Base-by-base conservation (phyloP, 495 filamentous ascomycete species). In the Penicillium diatomitis region DNA sequence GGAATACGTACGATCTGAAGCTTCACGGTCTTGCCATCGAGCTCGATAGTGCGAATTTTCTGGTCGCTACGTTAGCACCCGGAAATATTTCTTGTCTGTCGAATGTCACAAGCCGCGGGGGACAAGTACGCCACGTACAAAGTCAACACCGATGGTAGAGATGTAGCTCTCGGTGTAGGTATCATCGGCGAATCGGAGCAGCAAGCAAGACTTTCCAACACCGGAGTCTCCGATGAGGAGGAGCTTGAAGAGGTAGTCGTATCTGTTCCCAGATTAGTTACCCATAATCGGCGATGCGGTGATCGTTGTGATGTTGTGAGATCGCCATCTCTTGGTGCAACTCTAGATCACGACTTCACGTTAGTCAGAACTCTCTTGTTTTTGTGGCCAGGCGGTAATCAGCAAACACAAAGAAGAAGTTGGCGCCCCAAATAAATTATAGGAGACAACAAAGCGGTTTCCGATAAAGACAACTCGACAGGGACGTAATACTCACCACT, bases 151-250 rank as follows among this genome's bases (percentile, higher is more conserved):
- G 72, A 98, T 98, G 50, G 92, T 98, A 49, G 92, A 97, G 74
- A 98, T 97, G 72, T 97, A 98, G 69, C 87, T 94, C 74, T 97
- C 94, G n/a, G 92, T 98, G 76, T 97, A 98, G 65, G 94, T 97
- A 65, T 98, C 92, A 69, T 98, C 92, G 59, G 94, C 92, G 60
- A 98, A 98, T 69, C 92, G 90, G 58, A 98, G 77, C 51, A 98
- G 79, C 74, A 97, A 70, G 72, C 94, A 97, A 62, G 94, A 97
- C 86, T 98, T 98, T 83, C 92, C 92, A 57, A 97, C 94, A 77
- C 92, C 92, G 62, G 92, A 97, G 69, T 98, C 92, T 72, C 92
- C 92, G 80, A 98, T 98, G 74, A 98, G 88, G 66, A 98, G 90
- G 49, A 98, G 90, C 82, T 98, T 98, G 81, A 98, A 98, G 60